Base-by-base conservation (phyloP, 2,329 filamentous ascomycete species). In the Colletotrichum sp. region DNA sequence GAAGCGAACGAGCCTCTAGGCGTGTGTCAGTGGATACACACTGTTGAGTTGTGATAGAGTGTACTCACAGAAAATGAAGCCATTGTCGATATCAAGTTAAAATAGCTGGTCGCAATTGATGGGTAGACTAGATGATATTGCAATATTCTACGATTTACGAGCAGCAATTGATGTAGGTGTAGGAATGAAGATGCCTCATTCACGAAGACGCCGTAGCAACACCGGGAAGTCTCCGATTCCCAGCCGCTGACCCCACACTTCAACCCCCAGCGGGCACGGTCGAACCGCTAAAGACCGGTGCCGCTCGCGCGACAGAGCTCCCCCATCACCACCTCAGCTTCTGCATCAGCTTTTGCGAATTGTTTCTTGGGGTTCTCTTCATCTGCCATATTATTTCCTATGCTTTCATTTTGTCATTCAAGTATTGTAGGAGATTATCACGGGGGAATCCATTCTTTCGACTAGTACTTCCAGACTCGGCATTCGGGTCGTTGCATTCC, bases 1-100 rank as follows among this genome's bases (percentile, higher is more conserved):
- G 85, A 95, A 96, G 69, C 94, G 92, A 78, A 96, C 87, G 52
- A 96, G 92, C 80, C 93, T 91, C 92, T 95, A 80, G 38, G 69
- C 43, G 58, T 34, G 32, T 18, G 63, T 75, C 61, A 61, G 75
- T 71, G 21, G 5, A 56, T 52, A 28, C 21, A n/a, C n/a, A n/a
- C 64, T 34, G 13, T 34, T 16, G 13, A 32, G 21, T 24, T 55
- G n/a, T 28, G 13, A 55, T 64, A 16, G 12, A 16, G 43, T 24
- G n/a, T 62, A 80, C 86, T 82, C 80, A 89, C 88, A 63, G 86
- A 86, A 79, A 89, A 89, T n/a, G 73, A 75, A 30, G 73, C 56
- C 73, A 75, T 75, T 21, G 18, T 34, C 36, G 52, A 26, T 16
- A 24, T 10, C 59, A 21, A 21, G 43, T 7, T 14, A 34, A 13